phyloP scores from a whole-genome alignment of 768 basidiomycete species.

The Hericium erinaceus region DNA sequence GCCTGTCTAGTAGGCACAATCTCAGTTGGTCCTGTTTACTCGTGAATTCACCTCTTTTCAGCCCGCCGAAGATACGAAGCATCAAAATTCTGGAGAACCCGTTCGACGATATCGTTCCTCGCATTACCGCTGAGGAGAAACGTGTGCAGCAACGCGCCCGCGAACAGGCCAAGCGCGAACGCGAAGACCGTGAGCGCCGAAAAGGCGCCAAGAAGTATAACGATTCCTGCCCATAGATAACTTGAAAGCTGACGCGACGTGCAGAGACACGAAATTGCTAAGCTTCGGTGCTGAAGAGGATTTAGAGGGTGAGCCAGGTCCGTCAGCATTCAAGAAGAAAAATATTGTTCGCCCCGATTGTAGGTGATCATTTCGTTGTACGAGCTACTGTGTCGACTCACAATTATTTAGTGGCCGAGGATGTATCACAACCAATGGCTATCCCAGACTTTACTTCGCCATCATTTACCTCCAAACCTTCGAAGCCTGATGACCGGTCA shows the following conservation, averaged over 20 bases:
- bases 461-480: neutral
- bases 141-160: slow-evolving; percentile 75
- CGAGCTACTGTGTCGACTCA: neutral
- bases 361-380: slow-evolving; percentile 28
- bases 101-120: slow-evolving; percentile 89
- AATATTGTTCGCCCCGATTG: slow-evolving; percentile 77
- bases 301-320: slow-evolving; percentile 48
- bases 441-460: slow-evolving; percentile 5
- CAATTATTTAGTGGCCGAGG: slow-evolving; percentile 25
- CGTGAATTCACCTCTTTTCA: slow-evolving; percentile 20
- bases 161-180: slow-evolving; percentile 63
- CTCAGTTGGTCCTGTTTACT: neutral
- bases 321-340: slow-evolving; percentile 62
- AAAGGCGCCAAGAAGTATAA: slow-evolving; percentile 76
- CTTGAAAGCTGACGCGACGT: neutral
- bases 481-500: neutral
- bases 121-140: slow-evolving; percentile 92
- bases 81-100: slow-evolving; percentile 88
- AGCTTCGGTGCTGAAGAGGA: slow-evolving; percentile 80
- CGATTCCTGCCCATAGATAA: neutral
- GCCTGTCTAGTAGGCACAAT: slow-evolving; percentile 61
- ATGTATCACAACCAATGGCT: slow-evolving; percentile 17
- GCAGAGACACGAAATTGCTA: slow-evolving; percentile 79
- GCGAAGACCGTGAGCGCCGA: slow-evolving; percentile 64
- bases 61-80: slow-evolving; percentile 85